Conservation (phyloP, 768 basidiomycete genomes). For the Lactifluus echinatus region DNA sequence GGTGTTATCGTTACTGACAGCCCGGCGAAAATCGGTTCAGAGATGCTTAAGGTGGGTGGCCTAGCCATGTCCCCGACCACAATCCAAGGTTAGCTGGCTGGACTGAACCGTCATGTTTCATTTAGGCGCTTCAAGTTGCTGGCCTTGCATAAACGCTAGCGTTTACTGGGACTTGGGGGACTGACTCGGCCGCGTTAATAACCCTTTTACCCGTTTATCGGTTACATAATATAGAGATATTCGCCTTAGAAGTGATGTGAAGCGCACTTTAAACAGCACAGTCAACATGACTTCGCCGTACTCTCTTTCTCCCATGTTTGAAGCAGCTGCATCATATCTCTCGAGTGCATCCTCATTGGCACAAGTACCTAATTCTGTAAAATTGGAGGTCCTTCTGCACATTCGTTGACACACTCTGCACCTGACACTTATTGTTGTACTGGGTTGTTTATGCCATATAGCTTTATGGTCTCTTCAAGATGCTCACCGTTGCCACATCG, state of each 20-base stretch:
- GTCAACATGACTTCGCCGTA: slow-evolving; percentile 21
- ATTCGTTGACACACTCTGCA: slow-evolving; percentile 11
- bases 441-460: slow-evolving; percentile 25
- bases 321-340: slow-evolving; percentile 55
- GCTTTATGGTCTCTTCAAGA: slow-evolving; percentile 85
- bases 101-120: slow-evolving; percentile 14
- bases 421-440: slow-evolving; percentile 16
- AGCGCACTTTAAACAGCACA: not conserved
- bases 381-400: slow-evolving; percentile 58
- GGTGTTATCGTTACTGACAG: slow-evolving; percentile 92
- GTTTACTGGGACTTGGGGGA: too few species aligned
- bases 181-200: slow-evolving; percentile 12
- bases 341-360: slow-evolving; percentile 46
- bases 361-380: slow-evolving; percentile 49
- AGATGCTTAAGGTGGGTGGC: slow-evolving; percentile 76
- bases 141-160: slow-evolving; percentile 44
- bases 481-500: slow-evolving; percentile 46
- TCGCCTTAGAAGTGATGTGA: slow-evolving; percentile 10
- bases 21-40: slow-evolving; percentile 86
- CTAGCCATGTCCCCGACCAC: not conserved
- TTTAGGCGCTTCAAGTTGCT: slow-evolving; percentile 70
- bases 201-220: slow-evolving; percentile 15
- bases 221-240: slow-evolving; percentile 33
- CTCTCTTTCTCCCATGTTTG: slow-evolving; percentile 37
- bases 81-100: not conserved